phyloP scores from a whole-genome alignment of 202 grass and related monocot genomes.

The Alloteropsis angusta region DNA sequence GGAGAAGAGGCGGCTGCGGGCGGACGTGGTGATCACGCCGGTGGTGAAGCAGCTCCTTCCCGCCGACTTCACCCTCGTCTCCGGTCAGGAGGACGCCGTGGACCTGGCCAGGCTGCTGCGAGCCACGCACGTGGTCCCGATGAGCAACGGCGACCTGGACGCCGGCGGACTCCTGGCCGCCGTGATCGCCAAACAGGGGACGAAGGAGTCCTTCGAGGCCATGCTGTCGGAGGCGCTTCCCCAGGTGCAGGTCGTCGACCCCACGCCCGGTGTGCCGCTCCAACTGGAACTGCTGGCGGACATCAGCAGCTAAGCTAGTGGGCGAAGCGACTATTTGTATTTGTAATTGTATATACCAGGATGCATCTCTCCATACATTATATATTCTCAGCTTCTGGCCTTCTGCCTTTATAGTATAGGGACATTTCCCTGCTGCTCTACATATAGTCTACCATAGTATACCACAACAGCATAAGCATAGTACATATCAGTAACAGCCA shows the following conservation, averaged over 20 bases:
- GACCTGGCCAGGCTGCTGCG: slow-evolving; percentile 49
- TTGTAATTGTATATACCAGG: not conserved
- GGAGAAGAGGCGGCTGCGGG: slow-evolving; percentile 29
- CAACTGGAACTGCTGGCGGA: slow-evolving; percentile 25
- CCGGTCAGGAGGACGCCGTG: slow-evolving; percentile 87
- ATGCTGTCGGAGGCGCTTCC: slow-evolving; percentile 59
- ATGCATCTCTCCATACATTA: no score
- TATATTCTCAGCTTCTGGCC: no score
- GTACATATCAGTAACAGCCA: no score
- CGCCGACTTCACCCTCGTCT: slow-evolving; percentile 70
- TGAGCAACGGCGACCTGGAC: slow-evolving; percentile 85
- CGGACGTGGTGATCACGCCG: slow-evolving; percentile 71
- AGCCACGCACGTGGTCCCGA: slow-evolving; percentile 70
- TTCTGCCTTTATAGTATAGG: no score
- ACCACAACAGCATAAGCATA: no score
- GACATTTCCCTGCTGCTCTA: no score
- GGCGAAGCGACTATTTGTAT: no score
- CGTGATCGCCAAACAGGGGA: slow-evolving; percentile 41
- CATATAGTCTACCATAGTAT: no score
- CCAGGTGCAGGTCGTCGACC: slow-evolving; percentile 39
- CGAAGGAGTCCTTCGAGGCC: slow-evolving; percentile 54
- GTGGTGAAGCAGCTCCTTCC: slow-evolving; percentile 79
- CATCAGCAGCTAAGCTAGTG: not conserved
- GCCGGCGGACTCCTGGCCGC: slow-evolving; percentile 47
- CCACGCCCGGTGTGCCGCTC: slow-evolving; percentile 56